phyloP scores from a whole-genome alignment of 2,329 filamentous ascomycete genomes.

The Epichloe uncinata region DNA sequence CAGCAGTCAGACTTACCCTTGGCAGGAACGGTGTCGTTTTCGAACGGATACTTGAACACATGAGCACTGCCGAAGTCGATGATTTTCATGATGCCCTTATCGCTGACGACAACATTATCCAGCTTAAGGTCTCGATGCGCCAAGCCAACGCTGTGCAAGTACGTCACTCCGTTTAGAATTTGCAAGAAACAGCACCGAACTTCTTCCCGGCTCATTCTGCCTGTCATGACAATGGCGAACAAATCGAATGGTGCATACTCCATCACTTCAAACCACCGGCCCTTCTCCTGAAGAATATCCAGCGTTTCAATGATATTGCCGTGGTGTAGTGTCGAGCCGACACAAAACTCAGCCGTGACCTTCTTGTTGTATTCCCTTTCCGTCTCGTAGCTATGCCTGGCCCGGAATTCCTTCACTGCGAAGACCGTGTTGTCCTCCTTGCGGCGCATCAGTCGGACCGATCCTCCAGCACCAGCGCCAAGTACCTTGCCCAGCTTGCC shows the following conservation, averaged over 20 bases:
- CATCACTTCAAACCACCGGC: slow-evolving; percentile 97
- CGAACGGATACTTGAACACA: slow-evolving; percentile 95
- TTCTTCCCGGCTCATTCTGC: slow-evolving; percentile 88
- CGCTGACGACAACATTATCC: slow-evolving; percentile 95
- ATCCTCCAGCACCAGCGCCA: slow-evolving; percentile 87
- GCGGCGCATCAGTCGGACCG: slow-evolving; percentile 85
- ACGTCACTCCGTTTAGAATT: slow-evolving; percentile 87
- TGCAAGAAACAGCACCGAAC: slow-evolving; percentile 85
- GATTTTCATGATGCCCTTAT: slow-evolving; percentile 96
- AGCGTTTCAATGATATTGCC: slow-evolving; percentile 97
- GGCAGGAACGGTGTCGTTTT: slow-evolving; percentile 44
- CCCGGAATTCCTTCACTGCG: slow-evolving; percentile 92
- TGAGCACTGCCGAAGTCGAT: slow-evolving; percentile 98
- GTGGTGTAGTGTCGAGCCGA: slow-evolving; percentile 91
- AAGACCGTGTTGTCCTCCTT: slow-evolving; percentile 88
- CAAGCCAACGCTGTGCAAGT: slow-evolving; percentile 86
- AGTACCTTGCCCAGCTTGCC: slow-evolving; percentile 91
- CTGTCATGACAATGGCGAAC: slow-evolving; percentile 98
- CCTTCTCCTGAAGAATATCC: slow-evolving; percentile 89
- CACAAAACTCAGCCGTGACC: slow-evolving; percentile 94
- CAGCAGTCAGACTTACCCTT: slow-evolving; percentile 18
- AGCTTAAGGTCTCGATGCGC: slow-evolving; percentile 92
- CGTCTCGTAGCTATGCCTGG: slow-evolving; percentile 82
- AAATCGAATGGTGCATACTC: slow-evolving; percentile 93
- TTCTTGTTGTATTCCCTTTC: slow-evolving; percentile 97